Base-by-base conservation (phyloP, 2,329 filamentous ascomycete species). In the Ophiocordyceps camponoti-leonardi region DNA sequence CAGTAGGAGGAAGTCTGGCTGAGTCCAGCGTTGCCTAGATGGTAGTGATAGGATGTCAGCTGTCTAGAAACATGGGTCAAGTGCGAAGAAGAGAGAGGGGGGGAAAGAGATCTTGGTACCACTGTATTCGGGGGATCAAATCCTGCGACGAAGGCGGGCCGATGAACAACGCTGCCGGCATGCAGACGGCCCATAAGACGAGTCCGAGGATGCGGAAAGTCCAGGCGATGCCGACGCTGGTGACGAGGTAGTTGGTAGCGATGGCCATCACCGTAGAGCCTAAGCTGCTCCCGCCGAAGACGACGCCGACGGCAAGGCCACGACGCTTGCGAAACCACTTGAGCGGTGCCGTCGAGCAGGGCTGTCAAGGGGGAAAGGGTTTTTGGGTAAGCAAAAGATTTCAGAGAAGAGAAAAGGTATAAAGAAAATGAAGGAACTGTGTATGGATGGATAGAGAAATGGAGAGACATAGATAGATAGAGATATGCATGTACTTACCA, bases 241-340 rank as follows among this genome's bases (percentile, higher is more conserved):
- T 45, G 6, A 55, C 50, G n/a, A 58, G 50, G 16, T 48, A 45
- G 19, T 52, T 49, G 6, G 52, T 50, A 0, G 49, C 52, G 18
- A 57, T 50, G 16, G 52, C 53, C 51, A 57, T 55, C 31, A 55
- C 53, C 1, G 55, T 55, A 1, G 55, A 54, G 4, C 56, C 56
- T 1, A 58, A 46, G 18, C 54, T 56, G 2, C 53, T 54, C 6
- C 51, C 54, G 5, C 54, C 53, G 19, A 56, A 56, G n/a, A 57
- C 55, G 33, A 57, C 51, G 5, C 55, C 55, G 16, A 54, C 56
- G 1, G 55, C 54, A 10, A 58, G 49, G n/a, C 54, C 54, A 1
- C 52, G 53, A 33, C 51, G 52, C n/a, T 52, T 55, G 18, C 47
- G 47, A 43, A 58, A 57, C 48, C 54, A 50, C 28, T 51, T 48